Evolutionary conservation across 805 yeast species (phyloP), one percentile per base, ranked within the genome.

Genomic region (Spathaspora sp.): DNA sequence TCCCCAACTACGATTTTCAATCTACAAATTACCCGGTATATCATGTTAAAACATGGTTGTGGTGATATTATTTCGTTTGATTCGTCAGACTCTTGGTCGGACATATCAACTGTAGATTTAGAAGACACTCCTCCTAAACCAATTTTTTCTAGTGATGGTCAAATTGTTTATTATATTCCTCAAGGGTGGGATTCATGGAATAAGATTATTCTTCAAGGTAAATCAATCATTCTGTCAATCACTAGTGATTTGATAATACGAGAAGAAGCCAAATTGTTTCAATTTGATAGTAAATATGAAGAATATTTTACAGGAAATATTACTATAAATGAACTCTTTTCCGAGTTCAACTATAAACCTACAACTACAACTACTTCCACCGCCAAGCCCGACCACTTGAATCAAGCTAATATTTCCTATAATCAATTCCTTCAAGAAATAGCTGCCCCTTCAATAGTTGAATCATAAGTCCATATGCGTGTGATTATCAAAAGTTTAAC

Each of bases 121-220:
- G 54, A 16, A 12, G 53, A 49, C 4, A n/a, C 38, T 18, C 17
- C 52, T 7, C 57, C 67, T 6, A 48, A 54, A 17, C 57, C 63
- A 2, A 58, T 61, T 17, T 54, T 58, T 14, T 57, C 57, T 10
- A 53, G 49, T 3, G 48, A 49, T 7, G 44, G 51, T 7, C 17
- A 40, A 3, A 35, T 60, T 7, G 58, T 66, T 28, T 58, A 73
- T 29, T 55, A 64, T 18, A 70, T 83, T 1, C 85, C 86, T 0
- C 51, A 53, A 6, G 82, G 79, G 0, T 69, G 76, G 68, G 90
- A 85, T 55, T 65, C 83, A 3, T 69, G 77, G 72, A 71, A 72
- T 18, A 77, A 81, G 56, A 82, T 85, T 26, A 58, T 66, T 35
- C 58, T 75, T 42, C 60, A 65, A 19, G 60, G 69, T 17, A 60